Evolutionary conservation across 192 early-diverging fungal genomes (phyloP), one percentile per base, ranked within the genome.

Genomic region (Rhizophagus sp.): DNA sequence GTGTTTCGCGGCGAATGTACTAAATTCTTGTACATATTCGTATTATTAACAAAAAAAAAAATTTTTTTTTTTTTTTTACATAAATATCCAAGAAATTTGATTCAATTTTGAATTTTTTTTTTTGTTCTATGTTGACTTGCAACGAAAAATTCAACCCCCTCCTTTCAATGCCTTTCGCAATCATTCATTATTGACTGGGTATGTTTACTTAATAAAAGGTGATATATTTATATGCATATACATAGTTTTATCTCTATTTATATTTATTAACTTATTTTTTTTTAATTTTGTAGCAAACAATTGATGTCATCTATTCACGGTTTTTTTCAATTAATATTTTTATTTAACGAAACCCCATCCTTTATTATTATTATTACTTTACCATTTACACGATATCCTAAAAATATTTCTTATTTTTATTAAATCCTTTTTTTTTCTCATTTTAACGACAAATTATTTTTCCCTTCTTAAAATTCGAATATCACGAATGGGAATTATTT

Each of bases 401-500:
- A 57, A 57, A 57, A 57, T 44, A 3, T 44, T 10, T 44, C 52
- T 0, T 19, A 57, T 57, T 57, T 57, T 19, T 19, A 57, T 5
- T 5, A 57, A 57, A 47, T 47, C 44, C 44, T 47, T 47, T 47
- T 44, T 44, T 57, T 22, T 7, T 57, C 50, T 7, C 1, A 22
- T 57, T 57, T 57, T 57, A 57, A 57, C 52, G 52, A 57, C 52
- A 22, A 57, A 24, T 24, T 11, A n/a, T 9, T 44, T 73, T 52
- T 73, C 19, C 7, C 49, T 52, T 44, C 17, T 27, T 2, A 8
- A 25, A 44, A 73, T 52, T 49, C 41, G 24, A 41, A 44, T 73
- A 49, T 47, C 17, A 25, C 47, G 13, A 79, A 79, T 79, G 78
- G 78, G 78, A 52, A 70, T 79, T 30, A 36, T 79, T 44, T 79